Conservation (phyloP, 2,329 filamentous ascomycete genomes). For the Diplodia intermedia region DNA sequence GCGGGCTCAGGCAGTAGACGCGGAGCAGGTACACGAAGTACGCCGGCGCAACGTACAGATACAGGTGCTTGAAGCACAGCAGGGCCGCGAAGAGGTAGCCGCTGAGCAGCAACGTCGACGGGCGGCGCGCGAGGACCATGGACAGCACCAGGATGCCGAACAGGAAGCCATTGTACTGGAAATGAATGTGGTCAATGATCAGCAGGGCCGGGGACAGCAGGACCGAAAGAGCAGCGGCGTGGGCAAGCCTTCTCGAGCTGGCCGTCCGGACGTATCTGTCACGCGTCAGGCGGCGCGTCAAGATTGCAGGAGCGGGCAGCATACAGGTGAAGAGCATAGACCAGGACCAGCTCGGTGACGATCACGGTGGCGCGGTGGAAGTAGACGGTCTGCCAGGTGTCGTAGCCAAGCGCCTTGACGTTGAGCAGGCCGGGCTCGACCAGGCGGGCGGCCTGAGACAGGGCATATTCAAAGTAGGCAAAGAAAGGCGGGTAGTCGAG, state of each 20-base stretch:
- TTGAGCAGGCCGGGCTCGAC: constrained; percentile 82
- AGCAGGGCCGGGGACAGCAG: constrained; percentile 90
- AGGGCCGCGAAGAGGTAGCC: constrained; percentile 84
- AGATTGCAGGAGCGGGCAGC: constrained; percentile 36
- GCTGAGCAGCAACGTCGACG: constrained; percentile 76
- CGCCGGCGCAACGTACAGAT: constrained; percentile 92
- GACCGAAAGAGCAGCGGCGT: constrained; percentile 86
- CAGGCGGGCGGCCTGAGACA: constrained; percentile 80
- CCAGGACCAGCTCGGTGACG: constrained; percentile 79
- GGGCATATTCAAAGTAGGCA: constrained; percentile 91
- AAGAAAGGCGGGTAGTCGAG: constrained; percentile 99
- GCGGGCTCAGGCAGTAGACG: constrained; percentile 81
- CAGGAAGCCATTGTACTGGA: constrained; percentile 98
- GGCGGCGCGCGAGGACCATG: constrained; percentile 78
- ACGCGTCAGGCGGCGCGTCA: constrained; percentile 35
- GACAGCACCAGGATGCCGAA: constrained; percentile 91
- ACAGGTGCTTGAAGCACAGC: constrained; percentile 96
- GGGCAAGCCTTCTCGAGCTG: constrained; percentile 76
- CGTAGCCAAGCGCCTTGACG: constrained; percentile 81
- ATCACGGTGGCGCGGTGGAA: constrained; percentile 94
- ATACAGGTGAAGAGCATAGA: constrained; percentile 81
- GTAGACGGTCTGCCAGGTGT: constrained; percentile 91
- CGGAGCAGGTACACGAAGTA: constrained; percentile 95
- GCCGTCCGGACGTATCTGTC: constrained; percentile 76
- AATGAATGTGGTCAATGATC: constrained; percentile 98